Evolutionary conservation across 176 grass and related monocot genomes (phyloP).

Genomic region (Urochloa ruziziensis): DNA sequence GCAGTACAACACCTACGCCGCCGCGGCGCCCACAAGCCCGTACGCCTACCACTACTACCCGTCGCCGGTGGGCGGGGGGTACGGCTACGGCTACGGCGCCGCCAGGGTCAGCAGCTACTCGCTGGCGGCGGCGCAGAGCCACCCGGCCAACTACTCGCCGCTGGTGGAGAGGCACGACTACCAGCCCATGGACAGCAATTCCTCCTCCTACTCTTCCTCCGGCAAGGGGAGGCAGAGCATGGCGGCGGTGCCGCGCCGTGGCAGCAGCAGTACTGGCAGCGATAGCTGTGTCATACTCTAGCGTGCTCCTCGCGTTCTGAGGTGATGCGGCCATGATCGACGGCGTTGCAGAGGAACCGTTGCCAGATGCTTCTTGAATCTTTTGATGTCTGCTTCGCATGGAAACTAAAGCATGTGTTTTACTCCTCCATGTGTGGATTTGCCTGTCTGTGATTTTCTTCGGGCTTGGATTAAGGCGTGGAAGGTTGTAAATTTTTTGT

Average conservation of each 20-base stretch:
- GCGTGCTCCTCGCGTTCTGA: not conserved
- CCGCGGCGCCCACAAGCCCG: constrained; percentile 9
- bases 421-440: not conserved
- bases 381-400: constrained; percentile 3
- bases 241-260: constrained; percentile 30
- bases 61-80: constrained; percentile 15
- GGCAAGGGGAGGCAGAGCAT: not conserved
- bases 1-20: constrained; percentile 10
- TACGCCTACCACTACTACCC: constrained; percentile 33
- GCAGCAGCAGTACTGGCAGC: not conserved
- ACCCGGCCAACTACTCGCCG: constrained; percentile 51
- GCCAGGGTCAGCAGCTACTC: constrained; percentile 37
- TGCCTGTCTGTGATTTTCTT: not conserved
- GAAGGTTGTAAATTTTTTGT: not conserved
- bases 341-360: not conserved
- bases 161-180: constrained; percentile 50
- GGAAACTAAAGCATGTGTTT: not conserved
- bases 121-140: constrained; percentile 34
- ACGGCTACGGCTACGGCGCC: not conserved
- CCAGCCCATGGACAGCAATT: constrained; percentile 11
- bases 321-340: not conserved
- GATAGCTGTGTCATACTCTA: constrained; percentile 36
- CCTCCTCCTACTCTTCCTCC: not conserved
- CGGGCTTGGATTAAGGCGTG: not conserved
- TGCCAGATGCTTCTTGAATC: not conserved